Base-by-base conservation (phyloP, 164 flowering plant species). In the Magnolia kwangsiensis region DNA sequence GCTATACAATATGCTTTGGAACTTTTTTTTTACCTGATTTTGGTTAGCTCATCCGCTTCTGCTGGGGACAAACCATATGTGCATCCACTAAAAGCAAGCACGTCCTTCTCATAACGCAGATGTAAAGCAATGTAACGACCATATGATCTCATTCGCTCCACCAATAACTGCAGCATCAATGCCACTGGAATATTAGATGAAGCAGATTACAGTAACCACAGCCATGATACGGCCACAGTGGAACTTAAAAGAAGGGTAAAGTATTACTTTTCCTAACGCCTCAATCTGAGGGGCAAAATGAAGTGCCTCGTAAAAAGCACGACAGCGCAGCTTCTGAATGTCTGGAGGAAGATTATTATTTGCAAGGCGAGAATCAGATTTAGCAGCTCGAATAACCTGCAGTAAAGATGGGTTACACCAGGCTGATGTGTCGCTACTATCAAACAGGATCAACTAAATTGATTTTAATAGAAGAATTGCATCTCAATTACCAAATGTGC, bases 11-110 rank as follows among this genome's bases (percentile, higher is more conserved):
- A 31, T 19, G n/a, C 11, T 7, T 13, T 16, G 5, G 14, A 67
- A n/a, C n/a, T n/a, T 31, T 19, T 31, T 8, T 27, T 67, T 18
- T 80, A 92, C 99, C 99, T 91, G 67, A 96, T 92, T 55, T 49
- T 79, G 82, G 87, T 87, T 51, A 96, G 86, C 77, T 96, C 99
- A 69, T 90, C 91, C 65, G 98, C 96, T 85, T 96, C 99, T 71
- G 77, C 85, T 8, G 84, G 68, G 78, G 97, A 88, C 80, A 96
- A 84, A 81, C 84, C 97, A 84, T 92, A 92, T 8, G 96, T 91
- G 89, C 99, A 96, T 72, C 99, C 99, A 88, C 97, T 96, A 81
- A 92, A 96, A 20, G 99, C 93, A 81, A 96, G 98, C 97, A 96
- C 89, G 78, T 96, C 99, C 74, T 96, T 94, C 84, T 96, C 99